phyloP scores from a whole-genome alignment of 768 basidiomycete genomes.

The Tulasnella sp. region DNA sequence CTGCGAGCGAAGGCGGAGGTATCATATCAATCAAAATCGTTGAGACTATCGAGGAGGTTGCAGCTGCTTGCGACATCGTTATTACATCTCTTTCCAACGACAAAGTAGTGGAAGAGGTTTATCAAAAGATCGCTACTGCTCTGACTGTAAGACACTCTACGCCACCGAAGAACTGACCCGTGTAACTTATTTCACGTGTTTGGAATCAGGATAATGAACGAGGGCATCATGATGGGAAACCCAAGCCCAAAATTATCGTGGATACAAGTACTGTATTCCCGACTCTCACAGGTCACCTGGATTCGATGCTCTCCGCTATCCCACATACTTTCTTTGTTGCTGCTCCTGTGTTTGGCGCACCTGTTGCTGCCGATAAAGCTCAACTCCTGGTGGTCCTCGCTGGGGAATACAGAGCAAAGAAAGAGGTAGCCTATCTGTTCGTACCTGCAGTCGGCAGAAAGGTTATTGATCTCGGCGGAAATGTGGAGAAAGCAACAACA shows the following conservation, averaged over 20 bases:
- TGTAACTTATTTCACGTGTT: background rate
- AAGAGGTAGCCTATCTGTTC: constrained; percentile 60
- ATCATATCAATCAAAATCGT: constrained; percentile 43
- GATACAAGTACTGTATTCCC: constrained; percentile 2
- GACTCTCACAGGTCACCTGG: constrained; percentile 45
- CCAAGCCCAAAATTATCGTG: constrained; percentile 2
- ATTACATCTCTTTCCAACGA: constrained; percentile 65
- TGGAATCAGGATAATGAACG: too few relatives aligned
- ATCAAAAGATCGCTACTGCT: constrained; percentile 43
- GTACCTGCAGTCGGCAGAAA: constrained; percentile 70
- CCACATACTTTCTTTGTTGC: constrained; percentile 53
- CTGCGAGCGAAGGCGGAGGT: constrained; percentile 22
- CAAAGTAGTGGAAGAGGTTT: constrained; percentile 50
- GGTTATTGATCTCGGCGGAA: constrained; percentile 63
- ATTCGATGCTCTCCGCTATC: constrained; percentile 45
- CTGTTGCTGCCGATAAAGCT: constrained; percentile 48
- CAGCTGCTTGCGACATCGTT: constrained; percentile 55
- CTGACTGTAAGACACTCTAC: constrained; percentile 35
- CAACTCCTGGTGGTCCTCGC: constrained; percentile 63
- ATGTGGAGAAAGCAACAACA: constrained; percentile 68
- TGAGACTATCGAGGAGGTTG: constrained; percentile 44
- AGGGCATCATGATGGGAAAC: background rate
- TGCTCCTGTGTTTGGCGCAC: constrained; percentile 61
- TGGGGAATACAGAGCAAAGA: constrained; percentile 72
- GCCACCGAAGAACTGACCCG: background rate